Evolutionary conservation across 305 asterid species (phyloP).

Genomic region (Fraxinus xanthoxyloides): DNA sequence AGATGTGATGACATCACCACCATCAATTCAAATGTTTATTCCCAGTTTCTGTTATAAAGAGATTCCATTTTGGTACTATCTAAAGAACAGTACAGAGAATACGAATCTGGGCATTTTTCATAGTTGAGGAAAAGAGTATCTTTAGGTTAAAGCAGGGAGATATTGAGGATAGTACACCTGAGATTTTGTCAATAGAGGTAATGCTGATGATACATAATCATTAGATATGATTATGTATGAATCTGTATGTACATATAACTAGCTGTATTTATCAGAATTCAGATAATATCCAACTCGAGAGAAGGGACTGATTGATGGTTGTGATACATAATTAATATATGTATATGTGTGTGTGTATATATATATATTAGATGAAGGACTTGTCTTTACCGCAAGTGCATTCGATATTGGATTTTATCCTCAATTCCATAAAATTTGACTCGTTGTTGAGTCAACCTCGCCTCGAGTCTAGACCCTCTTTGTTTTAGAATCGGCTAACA

Average conservation of each 20-base stretch:
- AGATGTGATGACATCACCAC: conserved; percentile 39
- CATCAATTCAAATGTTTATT: background rate
- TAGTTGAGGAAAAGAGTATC: conserved; percentile 2
- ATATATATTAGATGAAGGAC: no score
- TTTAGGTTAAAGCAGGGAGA: background rate
- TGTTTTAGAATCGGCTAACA: background rate
- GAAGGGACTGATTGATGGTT: background rate
- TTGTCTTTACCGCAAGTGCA: no score
- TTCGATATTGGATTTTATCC: no score
- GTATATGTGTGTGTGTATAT: no score
- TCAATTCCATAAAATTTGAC: no score
- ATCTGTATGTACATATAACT: conserved; percentile 7
- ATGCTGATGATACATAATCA: conserved; percentile 33
- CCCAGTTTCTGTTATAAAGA: conserved; percentile 33
- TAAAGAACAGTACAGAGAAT: conserved; percentile 10
- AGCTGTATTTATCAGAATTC: conserved; percentile 6
- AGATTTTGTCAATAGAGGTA: conserved; percentile 17
- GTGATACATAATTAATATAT: background rate
- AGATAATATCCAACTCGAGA: background rate
- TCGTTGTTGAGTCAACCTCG: no score
- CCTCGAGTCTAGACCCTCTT: no score
- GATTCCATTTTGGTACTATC: conserved; percentile 31
- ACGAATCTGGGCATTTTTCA: conserved; percentile 31
- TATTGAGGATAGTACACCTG: conserved; percentile 9
- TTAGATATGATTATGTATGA: background rate